Base-by-base conservation (phyloP, 2,329 filamentous ascomycete species). In the Dothideomycetidae sp. region DNA sequence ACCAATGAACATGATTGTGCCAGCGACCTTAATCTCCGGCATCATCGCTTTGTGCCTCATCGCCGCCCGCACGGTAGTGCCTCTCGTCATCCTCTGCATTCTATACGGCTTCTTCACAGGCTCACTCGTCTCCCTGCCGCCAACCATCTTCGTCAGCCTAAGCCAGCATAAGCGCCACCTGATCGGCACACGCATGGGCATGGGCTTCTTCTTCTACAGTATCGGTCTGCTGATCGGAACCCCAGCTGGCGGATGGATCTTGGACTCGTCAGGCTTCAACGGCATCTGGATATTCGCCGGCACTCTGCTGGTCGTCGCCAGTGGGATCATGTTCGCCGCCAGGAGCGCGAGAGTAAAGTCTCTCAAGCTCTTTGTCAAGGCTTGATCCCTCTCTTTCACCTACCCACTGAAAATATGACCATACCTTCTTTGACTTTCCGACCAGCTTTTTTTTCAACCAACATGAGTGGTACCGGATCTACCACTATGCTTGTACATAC, bases 201-300 rank as follows among this genome's bases (percentile, higher is more conserved):
- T 72, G 65, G 59, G 62, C 5, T 75, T 74, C 45, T 61, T 61
- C 1, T 51, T 64, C 28, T 59, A 61, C 2, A 61, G 63, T 0
- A 53, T 73, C 5, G 71, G 69, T 0, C 42, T 73, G 34, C 45
- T 75, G 42, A 58, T 71, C 5, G 71, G 71, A 2, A 71, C 69
- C 3, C 71, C 71, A 0, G 71, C 73, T 37, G 66, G 65, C 2
- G 71, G 71, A 12, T 65, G 66, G 10, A 70, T 75, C 19, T 43
- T 71, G 40, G 57, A 59, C 35, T 46, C 51, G 4, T 61, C 61
- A 10, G 58, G 64, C 7, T 67, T 60, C 28, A 50, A 49, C 1
- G 50, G 56, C 17, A 47, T 63, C 2, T 67, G 64, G 64, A 45
- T 57, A 1, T 67, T 57, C 50, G 60, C 61, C 0, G 64, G 61